A percentile compares a stretch with the other conserved stretches of the same genome.
These are phyloP conservation scores for Ceratocystis cacaofunesta DNA, from an alignment of 2,329 filamentous ascomycete genomes.

Conservation along the genomic window DNA sequence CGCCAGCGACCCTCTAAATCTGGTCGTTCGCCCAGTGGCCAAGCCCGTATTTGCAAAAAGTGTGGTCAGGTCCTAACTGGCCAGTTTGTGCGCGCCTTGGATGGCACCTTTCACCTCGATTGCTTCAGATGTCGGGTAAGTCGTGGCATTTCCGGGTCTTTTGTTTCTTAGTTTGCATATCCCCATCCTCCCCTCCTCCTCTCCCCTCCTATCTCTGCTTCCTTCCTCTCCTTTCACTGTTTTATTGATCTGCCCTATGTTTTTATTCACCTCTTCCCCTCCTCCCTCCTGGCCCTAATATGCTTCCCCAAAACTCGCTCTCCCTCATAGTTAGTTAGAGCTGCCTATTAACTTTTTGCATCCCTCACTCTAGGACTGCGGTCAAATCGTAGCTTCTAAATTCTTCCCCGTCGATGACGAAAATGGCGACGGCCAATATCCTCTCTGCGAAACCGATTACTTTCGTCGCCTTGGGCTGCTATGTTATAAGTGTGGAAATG, in stretches of 20 bases:
- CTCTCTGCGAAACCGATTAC: conserved; percentile 94
- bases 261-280: neutral
- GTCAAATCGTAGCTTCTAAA: conserved; percentile 92
- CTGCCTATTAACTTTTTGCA: conserved; percentile 11
- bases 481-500: conserved; percentile 82
- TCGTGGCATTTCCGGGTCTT: conserved; percentile 19
- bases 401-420: conserved; percentile 96
- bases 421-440: conserved; percentile 72
- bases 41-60: conserved; percentile 62
- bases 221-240: neutral
- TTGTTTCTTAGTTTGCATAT: conserved; percentile 12
- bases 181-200: conserved; percentile 8
- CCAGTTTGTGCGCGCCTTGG: conserved; percentile 87
- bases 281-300: neutral
- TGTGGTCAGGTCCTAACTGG: conserved; percentile 78
- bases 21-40: conserved; percentile 42
- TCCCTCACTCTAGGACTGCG: conserved; percentile 57
- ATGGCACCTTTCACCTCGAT: conserved; percentile 89
- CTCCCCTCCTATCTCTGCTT: conserved; percentile 8
- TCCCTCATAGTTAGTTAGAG: conserved; percentile 1
- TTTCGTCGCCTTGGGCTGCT: conserved; percentile 83
- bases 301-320: conserved; percentile 4
- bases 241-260: neutral
- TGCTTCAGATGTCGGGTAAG: conserved; percentile 94
- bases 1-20: conserved; percentile 22